Base-by-base conservation (phyloP, 495 filamentous ascomycete species). In the Gamarada debralockiae region DNA sequence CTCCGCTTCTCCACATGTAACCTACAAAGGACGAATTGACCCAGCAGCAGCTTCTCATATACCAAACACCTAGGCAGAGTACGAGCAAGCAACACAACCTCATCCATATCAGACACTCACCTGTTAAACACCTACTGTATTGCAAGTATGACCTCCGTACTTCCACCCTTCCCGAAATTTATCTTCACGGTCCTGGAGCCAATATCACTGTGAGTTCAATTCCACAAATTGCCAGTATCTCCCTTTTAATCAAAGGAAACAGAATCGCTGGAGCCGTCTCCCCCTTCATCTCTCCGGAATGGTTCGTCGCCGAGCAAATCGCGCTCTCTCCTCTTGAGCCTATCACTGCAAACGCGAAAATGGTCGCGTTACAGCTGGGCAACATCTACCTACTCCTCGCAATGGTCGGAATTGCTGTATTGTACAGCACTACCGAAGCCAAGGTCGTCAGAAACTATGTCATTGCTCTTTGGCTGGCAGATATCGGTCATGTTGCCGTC, bases 391-490 rank as follows among this genome's bases (percentile, higher is more conserved):
- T 75, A 2, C 72, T 89, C 3, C 70, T 86, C n/a, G 80, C 76
- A 51, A 60, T 89, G 23, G 62, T 89, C 3, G 83, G 77, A 4
- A 62, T 87, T 7, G 70, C 69, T 9, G 71, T 89, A 9, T 66
- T 86, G 3, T 79, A 85, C 58, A 70, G 77, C 4, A 86, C 81
- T 1, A 79, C 71, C 8, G 85, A 89, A 63, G 64, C 78, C 24
- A 80, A 68, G 43, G 84, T 89, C 0, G 74, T 89, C 13, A 73
- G 79, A 37, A 86, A 81, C 59, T 90, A 87, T 62, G 65, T 90
- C 21, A 58, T 84, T 17, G 83, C 80, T 7, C 68, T 87, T 34
- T 77, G 77, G 65, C 67, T 87, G 22, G 85, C 77, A 13, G 87
- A 90, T 56, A 67, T 90, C 45, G 83, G 81, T 3, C 87, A 90